Conservation (phyloP, 352 stramenopile genomes). For the Stramenopiles sp. region DNA sequence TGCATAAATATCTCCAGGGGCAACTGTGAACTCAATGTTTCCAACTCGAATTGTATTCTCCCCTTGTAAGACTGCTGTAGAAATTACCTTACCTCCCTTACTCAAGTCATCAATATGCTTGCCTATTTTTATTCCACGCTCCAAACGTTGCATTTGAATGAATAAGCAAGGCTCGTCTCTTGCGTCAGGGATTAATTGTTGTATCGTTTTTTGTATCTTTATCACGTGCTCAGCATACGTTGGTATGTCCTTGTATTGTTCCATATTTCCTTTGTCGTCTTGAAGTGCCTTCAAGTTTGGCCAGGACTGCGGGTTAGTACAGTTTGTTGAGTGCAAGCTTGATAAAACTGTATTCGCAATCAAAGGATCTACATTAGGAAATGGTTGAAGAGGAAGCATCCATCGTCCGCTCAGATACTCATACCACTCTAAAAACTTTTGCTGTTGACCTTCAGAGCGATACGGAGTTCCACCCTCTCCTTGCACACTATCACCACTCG, state of each 20-base stretch:
- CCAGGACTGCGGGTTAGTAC: background rate
- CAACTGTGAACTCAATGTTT: background rate
- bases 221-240: background rate
- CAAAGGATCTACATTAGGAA: background rate
- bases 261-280: background rate
- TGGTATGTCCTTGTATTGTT: background rate
- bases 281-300: background rate
- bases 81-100: background rate
- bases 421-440: background rate
- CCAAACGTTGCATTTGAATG: background rate
- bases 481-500: background rate
- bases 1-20: background rate
- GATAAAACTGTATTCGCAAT: background rate
- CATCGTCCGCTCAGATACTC: background rate
- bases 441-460: background rate
- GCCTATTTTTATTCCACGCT: background rate
- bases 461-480: background rate
- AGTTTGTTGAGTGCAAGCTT: background rate
- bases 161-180: background rate
- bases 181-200: background rate
- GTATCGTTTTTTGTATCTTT: background rate
- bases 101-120: background rate
- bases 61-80: background rate
- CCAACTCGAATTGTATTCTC: background rate
- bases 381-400: background rate